A percentile compares a stretch with the other conserved stretches of the same genome.
Evolutionary conservation across 345 rosid species (phyloP).

Genomic region (Excoecaria cochinchinensis): DNA sequence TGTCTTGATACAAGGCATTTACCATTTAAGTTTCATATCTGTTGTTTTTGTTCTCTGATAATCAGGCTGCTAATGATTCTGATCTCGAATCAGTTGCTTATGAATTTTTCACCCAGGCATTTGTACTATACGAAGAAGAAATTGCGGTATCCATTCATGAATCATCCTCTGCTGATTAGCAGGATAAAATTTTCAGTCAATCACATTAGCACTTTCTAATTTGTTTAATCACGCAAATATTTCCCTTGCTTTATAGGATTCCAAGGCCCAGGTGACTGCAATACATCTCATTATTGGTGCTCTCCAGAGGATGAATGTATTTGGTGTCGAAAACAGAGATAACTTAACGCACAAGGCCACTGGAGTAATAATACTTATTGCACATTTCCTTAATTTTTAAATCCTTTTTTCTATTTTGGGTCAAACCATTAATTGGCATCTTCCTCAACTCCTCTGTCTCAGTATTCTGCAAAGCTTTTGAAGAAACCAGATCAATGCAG

Average conservation of each 20-base stretch:
- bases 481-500: constrained; percentile 98
- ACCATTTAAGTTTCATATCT: neutral
- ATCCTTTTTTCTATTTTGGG: neutral
- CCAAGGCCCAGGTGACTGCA: constrained; percentile 93
- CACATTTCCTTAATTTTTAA: neutral
- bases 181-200: neutral
- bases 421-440: neutral
- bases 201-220: neutral
- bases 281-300: constrained; percentile 84
- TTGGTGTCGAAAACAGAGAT: constrained; percentile 97
- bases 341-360: constrained; percentile 91
- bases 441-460: constrained; percentile 16
- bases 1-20: neutral
- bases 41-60: neutral
- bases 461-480: constrained; percentile 96
- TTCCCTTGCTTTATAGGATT: constrained; percentile 53
- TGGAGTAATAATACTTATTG: constrained; percentile 56
- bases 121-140: constrained; percentile 91
- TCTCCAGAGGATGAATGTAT: constrained; percentile 94
- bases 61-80: constrained; percentile 94
- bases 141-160: constrained; percentile 52
- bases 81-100: constrained; percentile 91
- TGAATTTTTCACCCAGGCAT: constrained; percentile 94
- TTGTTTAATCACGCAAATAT: neutral
- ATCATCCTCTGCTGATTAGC: neutral